Evolutionary conservation across 441 rosid species (phyloP), one percentile per base, ranked within the genome.

Genomic region (Daphne laureola): DNA sequence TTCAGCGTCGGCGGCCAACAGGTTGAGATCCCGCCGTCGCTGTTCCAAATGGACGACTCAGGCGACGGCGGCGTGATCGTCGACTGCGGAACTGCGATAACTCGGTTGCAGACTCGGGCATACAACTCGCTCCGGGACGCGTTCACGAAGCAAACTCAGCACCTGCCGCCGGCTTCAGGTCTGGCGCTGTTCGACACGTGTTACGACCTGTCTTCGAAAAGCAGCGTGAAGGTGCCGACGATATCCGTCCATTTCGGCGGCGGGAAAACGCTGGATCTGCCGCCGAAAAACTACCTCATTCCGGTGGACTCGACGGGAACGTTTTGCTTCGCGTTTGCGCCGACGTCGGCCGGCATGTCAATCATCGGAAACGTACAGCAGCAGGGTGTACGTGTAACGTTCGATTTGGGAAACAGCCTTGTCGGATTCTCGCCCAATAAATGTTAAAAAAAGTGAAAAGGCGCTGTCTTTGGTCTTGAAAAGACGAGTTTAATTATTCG

Each of bases 351-450:
- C 17, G n/a, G 80, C 42, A 18, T 76, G 70, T 78, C 84, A 2
- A 83, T 83, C 42, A 80, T 83, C 17, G 86, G 90, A 38, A 83
- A 83, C 31, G 80, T 80, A 45, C 86, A 80, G 72, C 90, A 80
- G 61, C 90, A 83, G 60, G 86, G 84, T 66, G 73, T 67, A 69
- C 84, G 90, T 61, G 74, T 83, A 59, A 67, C 60, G 52, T 83
- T 62, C 45, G 82, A 83, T 57, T 58, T 83, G 49, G 72, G 72
- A 8, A 74, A 73, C 12, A 76, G 57, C 17, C 63, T 59, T 38
- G 56, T 83, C 36, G 84, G 80, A 5, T 63, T 83, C 70, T 63
- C 97, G 14, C 48, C 83, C 48, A 73, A 61, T 50, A 72, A 79
- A 54, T 90, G 95, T 66, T 84, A 56, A 63, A 7, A 55, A 23